Percentiles rank a stretch among this genome's conserved stretches.
These are phyloP conservation scores for Telopea speciosissima DNA, from an alignment of 177 flowering plant genomes.

Conservation along the genomic window DNA sequence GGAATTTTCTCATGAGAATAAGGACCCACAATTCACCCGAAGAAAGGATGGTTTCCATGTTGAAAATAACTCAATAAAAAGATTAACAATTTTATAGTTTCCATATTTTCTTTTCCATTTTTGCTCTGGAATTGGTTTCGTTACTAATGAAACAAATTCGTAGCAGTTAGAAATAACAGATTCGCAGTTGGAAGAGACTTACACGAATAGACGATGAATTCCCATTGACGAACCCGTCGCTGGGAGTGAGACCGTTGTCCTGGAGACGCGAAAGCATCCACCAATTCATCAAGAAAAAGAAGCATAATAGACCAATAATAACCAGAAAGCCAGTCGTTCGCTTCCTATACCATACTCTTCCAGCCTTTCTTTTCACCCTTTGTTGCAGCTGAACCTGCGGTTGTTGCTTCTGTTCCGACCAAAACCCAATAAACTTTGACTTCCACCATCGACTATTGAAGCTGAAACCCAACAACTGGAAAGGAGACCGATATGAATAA, in stretches of 20 bases:
- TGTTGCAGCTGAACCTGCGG: conserved; percentile 1
- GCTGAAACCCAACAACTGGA: background rate
- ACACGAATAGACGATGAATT: conserved; percentile 34
- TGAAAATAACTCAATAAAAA: background rate
- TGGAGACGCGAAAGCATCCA: conserved; percentile 64
- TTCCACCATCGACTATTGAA: background rate
- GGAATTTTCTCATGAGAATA: no score
- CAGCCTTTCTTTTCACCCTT: conserved; percentile 21
- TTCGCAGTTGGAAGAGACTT: conserved; percentile 1
- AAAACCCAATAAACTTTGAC: conserved; percentile 6
- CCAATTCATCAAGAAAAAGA: conserved; percentile 63
- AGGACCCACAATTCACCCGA: no score
- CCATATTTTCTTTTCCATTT: background rate
- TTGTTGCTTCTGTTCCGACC: conserved; percentile 8
- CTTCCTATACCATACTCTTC: conserved; percentile 38
- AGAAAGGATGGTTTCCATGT: background rate
- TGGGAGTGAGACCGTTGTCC: conserved; percentile 16
- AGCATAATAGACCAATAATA: conserved; percentile 33
- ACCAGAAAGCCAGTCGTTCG: conserved; percentile 24
- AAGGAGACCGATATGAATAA: background rate
- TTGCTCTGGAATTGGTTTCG: background rate
- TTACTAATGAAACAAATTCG: background rate
- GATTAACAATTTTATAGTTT: background rate
- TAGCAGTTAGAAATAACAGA: background rate
- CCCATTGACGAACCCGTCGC: conserved; percentile 13